Base-by-base conservation (phyloP, 257 asterid genomes). In the Nicotiana sylvestris region DNA sequence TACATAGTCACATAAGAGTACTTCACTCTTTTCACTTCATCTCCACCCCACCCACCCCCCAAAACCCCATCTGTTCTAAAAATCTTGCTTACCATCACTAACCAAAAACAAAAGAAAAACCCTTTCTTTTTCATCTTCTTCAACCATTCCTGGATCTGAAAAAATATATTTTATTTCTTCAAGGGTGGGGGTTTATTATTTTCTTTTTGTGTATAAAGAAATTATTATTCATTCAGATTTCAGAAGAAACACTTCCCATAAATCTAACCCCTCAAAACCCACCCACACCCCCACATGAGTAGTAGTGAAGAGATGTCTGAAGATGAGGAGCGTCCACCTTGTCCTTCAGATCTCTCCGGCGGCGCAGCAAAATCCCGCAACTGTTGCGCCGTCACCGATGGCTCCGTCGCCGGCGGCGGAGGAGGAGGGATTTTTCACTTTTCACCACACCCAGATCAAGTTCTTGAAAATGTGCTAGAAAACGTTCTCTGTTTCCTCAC, bases 401-500 rank as follows among this genome's bases (percentile, higher is more conserved):
- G 81, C 15, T 9, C 87, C 16, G 76, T 67, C 8, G 16, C 16
- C 18, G 78, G 64, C 32, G 80, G 80, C 32, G 83, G 60, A 9
- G 51, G 12, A 13, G 87, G 66, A 46, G 83, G 60, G 12, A 16
- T 66, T 55, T 65, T 17, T 21, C 69, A 70, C 79, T 81, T 77
- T 29, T 43, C 86, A 0, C 85, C 86, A 9, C 68, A 67, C 85
- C 88, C 90, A 66, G 91, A 87, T 88, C 91, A 90, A 68, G 88
- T 88, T 5, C 81, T 90, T 6, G 91, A 90, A 74, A 90, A 86
- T 81, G 92, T 90, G 39, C 86, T 90, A 65, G 92, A 90, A 35
- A 88, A 86, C 83, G 90, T 90, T 6, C 92, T 90, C 55, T 86
- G 84, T 83, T 90, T 90, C 90, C 76, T 90, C 55, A 86, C 86